These are phyloP conservation scores for Triglochin maritima DNA, from an alignment of 106 monocot genomes.

Conservation along the genomic window DNA sequence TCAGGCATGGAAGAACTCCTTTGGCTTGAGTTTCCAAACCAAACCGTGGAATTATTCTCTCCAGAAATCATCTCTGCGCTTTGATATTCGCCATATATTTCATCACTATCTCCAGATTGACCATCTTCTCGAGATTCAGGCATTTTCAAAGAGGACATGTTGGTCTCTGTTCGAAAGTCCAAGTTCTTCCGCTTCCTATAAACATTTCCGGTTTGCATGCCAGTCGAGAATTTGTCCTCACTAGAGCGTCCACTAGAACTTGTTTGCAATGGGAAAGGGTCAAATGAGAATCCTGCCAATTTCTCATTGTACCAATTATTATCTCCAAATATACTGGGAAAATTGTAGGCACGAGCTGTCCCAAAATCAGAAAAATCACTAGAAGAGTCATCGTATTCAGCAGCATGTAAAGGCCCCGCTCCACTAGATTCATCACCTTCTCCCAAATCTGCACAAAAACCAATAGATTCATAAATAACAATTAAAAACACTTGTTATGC, in stretches of 20 bases:
- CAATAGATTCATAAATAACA: not conserved
- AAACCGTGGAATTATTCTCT: not conserved
- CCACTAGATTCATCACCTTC: conserved; percentile 63
- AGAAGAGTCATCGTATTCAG: conserved; percentile 43
- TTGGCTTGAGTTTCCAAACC: conserved; percentile 3
- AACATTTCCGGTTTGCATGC: conserved; percentile 21
- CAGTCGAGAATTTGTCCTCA: conserved; percentile 56
- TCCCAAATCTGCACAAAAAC: conserved; percentile 7
- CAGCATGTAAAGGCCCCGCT: conserved; percentile 35
- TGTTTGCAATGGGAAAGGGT: conserved; percentile 16
- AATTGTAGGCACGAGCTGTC: conserved; percentile 58
- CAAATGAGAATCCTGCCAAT: conserved; percentile 13
- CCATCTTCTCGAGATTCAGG: conserved; percentile 2
- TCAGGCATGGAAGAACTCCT: not conserved
- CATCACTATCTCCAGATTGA: conserved; percentile 11
- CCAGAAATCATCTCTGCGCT: conserved; percentile 19
- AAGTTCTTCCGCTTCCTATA: conserved; percentile 10
- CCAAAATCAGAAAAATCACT: conserved; percentile 53
- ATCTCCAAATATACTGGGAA: conserved; percentile 41
- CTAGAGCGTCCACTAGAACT: conserved; percentile 10
- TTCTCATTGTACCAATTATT: conserved; percentile 48
- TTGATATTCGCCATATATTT: conserved; percentile 25
- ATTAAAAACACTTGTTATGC: too few species aligned
- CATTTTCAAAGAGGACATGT: not conserved
- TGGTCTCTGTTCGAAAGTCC: not conserved